Evolutionary conservation across 208 protist species (phyloP).

Genomic region (Trypanosoma conorhini): DNA sequence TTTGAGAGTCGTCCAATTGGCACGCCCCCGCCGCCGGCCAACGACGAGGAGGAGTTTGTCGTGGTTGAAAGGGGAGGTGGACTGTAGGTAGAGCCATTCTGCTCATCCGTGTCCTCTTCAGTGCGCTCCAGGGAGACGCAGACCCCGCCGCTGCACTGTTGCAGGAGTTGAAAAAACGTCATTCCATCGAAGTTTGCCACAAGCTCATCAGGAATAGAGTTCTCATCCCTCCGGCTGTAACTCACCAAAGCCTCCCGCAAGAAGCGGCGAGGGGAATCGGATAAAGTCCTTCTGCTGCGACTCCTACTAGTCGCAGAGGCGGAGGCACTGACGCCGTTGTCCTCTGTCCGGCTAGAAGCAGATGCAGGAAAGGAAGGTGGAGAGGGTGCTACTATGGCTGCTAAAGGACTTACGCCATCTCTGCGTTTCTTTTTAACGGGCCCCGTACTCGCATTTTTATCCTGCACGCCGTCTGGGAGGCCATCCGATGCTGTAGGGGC

Average conservation of each 20-base stretch:
- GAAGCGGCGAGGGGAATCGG: background rate
- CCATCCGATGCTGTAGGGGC: background rate
- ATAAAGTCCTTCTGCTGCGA: background rate
- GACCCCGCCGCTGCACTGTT: constrained; percentile 17
- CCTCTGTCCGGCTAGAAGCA: constrained; percentile 5
- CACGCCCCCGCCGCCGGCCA: background rate
- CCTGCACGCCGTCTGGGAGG: background rate
- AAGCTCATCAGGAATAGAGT: constrained; percentile 9
- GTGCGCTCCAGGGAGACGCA: constrained; percentile 13
- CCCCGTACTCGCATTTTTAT: constrained; percentile 1
- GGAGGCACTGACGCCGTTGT: background rate
- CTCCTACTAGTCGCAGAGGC: background rate
- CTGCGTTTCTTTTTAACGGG: constrained; percentile 16
- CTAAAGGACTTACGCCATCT: constrained; percentile 8
- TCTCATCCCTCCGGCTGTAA: constrained; percentile 3
- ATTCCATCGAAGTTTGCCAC: constrained; percentile 8
- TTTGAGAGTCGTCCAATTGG: constrained; percentile 12
- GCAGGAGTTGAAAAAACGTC: constrained; percentile 17
- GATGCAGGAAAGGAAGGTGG: background rate
- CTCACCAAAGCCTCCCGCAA: constrained; percentile 6
- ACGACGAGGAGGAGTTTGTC: constrained; percentile 10
- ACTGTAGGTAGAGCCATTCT: background rate
- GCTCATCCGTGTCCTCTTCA: background rate
- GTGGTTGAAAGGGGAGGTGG: background rate
- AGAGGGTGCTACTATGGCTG: background rate